Base-by-base conservation (phyloP, 805 yeast genomes). In the Candida caryicola region DNA sequence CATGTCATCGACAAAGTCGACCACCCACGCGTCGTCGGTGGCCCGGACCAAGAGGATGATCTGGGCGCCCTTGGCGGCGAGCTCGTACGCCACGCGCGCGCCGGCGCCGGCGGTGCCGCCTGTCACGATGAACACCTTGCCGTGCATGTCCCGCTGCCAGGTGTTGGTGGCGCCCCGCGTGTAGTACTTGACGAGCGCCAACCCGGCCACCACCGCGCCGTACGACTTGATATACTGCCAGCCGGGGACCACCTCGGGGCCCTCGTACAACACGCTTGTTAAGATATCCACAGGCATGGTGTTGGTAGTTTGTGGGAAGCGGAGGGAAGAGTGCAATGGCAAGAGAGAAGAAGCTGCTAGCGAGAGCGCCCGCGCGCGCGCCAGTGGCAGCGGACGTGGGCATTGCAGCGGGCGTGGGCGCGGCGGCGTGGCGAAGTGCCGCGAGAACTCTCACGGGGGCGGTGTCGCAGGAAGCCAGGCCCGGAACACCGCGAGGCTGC, bases 21-120 rank as follows among this genome's bases (percentile, higher is more conserved):
- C 67, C 4, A 84, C 60, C 95, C 96, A 91, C 13, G 45, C 41
- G 41, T 73, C 76, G 51, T 84, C 89, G 3, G 77, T 58, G 4
- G 81, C 72, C 29, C 91, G 66, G 26, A 85, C 82, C 31, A 88
- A 64, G 33, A 91, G 54, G 23, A 93, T 77, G 35, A 91, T 51
- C 57, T 93, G 98, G 0, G 98, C 97, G 3, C 99, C 99, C 35
- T 77, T 63, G 0, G 48, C 39, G 0, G 97, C 97, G 51, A 93
- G 57, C 23, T 89, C 89, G 26, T 72, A 69, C 0, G 78, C 93
- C 3, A 85, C 74, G 3, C 77, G 74, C 0, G 91, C 83, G 0
- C 99, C 99, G 43, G 88, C 58, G 0, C 98, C 97, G 1, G 95
- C 75, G 0, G 98, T 91, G 2, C 95, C 99, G n/a, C 99, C 99